Base-by-base conservation (phyloP, 2,329 filamentous ascomycete genomes). In the Pestalotiopsis sp. region DNA sequence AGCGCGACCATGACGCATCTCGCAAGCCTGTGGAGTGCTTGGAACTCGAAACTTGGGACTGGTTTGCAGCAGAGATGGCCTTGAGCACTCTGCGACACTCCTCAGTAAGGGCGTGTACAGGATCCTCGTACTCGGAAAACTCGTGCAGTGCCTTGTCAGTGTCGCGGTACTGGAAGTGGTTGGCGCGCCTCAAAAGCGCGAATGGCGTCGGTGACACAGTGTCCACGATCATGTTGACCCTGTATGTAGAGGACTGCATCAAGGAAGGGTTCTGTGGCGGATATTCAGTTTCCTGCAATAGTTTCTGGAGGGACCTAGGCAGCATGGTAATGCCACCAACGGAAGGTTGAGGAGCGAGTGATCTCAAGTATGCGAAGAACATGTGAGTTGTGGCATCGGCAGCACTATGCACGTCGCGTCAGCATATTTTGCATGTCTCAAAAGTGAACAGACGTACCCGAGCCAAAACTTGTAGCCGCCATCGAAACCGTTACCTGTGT, bases 281-380 rank as follows among this genome's bases (percentile, higher is more conserved):
- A 75, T 99, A 99, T 77, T 97, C 94, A 64, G 95, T 97, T 74
- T 97, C 94, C 75, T 95, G 91, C 45, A 98, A 86, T 13, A 99
- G 86, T 73, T 95, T 93, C 81, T 98, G 94, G 20, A 99, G 86
- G 13, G 96, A 97, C 77, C 95, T 92, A 9, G 96, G 96, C 17
- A 99, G 87, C 72, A 92, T 88, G 0, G 95, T 93, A 70, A 98
- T 97, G 61, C 93, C 93, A 71, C 90, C 93, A 66, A 92, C 84
- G 38, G 89, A 88, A 71, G 91, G 88, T 71, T 95, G 92, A n/a
- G 96, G 95, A 1, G 94, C 90, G 61, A 97, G 83, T 0, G 95
- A 98, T 74, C 96, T 90, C 62, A 99, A 88, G 79, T 98, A 99
- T 68, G 96, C 96, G 78, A 99, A 99, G 85, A 99, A 99, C 67